Base-by-base conservation (phyloP, 441 rosid species). In the Francoa sonchifolia region DNA sequence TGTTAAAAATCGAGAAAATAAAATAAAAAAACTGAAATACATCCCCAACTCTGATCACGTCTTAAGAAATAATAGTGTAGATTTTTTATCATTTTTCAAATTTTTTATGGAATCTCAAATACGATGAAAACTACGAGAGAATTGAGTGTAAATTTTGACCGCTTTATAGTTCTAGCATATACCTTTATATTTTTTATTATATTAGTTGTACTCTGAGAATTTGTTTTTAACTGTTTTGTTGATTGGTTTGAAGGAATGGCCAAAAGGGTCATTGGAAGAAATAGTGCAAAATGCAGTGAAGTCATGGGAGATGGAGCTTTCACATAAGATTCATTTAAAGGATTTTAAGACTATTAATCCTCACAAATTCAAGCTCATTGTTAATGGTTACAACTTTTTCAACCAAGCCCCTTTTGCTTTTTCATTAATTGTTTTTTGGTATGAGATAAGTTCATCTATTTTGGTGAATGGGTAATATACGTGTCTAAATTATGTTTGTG, bases 261-360 rank as follows among this genome's bases (percentile, higher is more conserved):
- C 76, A 32, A 38, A 73, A 43, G 94, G 77, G 0, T 86, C 92
- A 3, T 34, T 79, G 5, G 96, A 82, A 68, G 94, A 77, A 57
- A 62, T 51, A 0, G 82, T 87, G 26, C 82, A 87, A 50, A 87
- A 74, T 25, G 94, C 88, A 0, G 51, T 87, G 14, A 77, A 82
- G 58, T 60, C 83, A 45, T 77, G 94, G 96, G 96, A 82, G 54
- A 72, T 73, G 94, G 94, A 87, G 48, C 46, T 83, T 11, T 76
- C 89, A 11, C 89, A 80, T 57, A 83, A 87, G 62, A 68, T 68
- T 28, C 77, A 65, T 20, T 59, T 80, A 22, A 62, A 66, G 30
- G 95, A 78, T 46, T 67, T 77, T 63, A 78, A 69, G 65, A 76
- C 76, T 47, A 72, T 80, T 0, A 77, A 74, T 32, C 86, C 79